These are phyloP conservation scores for Ceratocystis colombiana DNA, from an alignment of 2,329 filamentous ascomycete genomes.

Conservation along the genomic window DNA sequence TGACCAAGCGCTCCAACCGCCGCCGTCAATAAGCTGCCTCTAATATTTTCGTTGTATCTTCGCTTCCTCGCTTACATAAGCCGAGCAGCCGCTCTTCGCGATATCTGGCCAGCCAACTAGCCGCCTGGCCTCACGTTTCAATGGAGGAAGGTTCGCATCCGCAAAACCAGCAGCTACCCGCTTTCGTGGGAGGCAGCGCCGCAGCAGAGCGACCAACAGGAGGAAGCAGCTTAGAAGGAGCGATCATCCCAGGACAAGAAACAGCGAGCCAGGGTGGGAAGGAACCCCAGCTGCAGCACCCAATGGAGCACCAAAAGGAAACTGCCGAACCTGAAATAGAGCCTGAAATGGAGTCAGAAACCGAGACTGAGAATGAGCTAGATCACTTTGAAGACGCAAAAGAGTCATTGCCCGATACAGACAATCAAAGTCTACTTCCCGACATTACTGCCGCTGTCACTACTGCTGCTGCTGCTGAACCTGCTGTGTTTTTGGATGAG, in stretches of 20 bases:
- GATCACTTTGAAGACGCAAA: slow-evolving; percentile 21
- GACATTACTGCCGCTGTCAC: no score
- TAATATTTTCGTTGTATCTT: neutral
- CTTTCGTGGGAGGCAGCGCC: neutral
- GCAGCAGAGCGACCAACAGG: no score
- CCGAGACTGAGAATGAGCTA: slow-evolving; percentile 13
- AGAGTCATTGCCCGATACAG: slow-evolving; percentile 19
- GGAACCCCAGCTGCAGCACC: slow-evolving; percentile 4
- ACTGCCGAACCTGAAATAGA: neutral
- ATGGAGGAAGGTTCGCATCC: slow-evolving; percentile 13
- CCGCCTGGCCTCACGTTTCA: neutral
- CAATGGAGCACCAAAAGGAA: slow-evolving; percentile 3
- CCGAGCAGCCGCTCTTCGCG: neutral
- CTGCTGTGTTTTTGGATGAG: neutral
- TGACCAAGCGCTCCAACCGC: neutral
- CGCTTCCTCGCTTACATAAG: neutral
- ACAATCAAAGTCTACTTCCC: neutral
- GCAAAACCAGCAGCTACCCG: slow-evolving; percentile 5
- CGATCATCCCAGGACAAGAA: neutral
- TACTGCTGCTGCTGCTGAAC: neutral
- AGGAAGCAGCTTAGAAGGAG: no score
- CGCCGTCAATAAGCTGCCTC: neutral
- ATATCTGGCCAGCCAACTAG: neutral
- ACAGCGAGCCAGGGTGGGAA: slow-evolving; percentile 1
- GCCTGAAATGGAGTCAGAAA: slow-evolving; percentile 12